Base-by-base conservation (phyloP, 768 basidiomycete species). In the Rhizopogon vesiculosus region DNA sequence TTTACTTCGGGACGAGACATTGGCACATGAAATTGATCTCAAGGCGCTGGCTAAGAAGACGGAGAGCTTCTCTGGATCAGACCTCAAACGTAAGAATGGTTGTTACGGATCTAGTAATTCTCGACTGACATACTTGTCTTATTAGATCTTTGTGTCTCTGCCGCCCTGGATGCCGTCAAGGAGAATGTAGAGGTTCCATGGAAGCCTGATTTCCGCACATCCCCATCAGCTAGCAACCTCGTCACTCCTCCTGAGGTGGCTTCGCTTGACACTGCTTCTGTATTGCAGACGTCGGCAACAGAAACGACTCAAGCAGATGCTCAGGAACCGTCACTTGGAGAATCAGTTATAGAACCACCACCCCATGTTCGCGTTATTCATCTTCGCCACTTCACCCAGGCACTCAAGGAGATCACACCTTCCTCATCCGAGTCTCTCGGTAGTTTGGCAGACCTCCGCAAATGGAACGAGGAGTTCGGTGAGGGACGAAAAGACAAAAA, bases 381-480 rank as follows among this genome's bases (percentile, higher is more conserved):
- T 51, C 68, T 74, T 55, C 81, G 75, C 54, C 89, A 98, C 64
- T 97, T 98, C 66, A 76, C 75, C 19, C 86, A 89, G 64, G 94
- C 95, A 0, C 76, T 97, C 56, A 85, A 82, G 61, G 93, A 98
- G 70, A 94, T 96, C 59, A 87, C 89, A 2, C 91, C 94, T 12
- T 94, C 92, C 0, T 87, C 86, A 5, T 93, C 93, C 3, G 94
- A 96, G 70, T 77, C 82, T 12, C 72, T 90, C 3, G 89, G 89
- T 46, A 88, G 81, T 48, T 80, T 92, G 35, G 73, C 84, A 1
- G 88, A 89, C 55, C 74, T 93, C 43, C 81, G 87, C 43, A 89
- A 87, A 72, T 95, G 92, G 92, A 94, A 96, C 58, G 89, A 94
- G 45, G 90, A 95, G 67, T 95, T 93, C 69, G 94, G 95, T 25